These are phyloP conservation scores for Dipteronia sinensis DNA, from an alignment of 345 rosid genomes.

Conservation along the genomic window DNA sequence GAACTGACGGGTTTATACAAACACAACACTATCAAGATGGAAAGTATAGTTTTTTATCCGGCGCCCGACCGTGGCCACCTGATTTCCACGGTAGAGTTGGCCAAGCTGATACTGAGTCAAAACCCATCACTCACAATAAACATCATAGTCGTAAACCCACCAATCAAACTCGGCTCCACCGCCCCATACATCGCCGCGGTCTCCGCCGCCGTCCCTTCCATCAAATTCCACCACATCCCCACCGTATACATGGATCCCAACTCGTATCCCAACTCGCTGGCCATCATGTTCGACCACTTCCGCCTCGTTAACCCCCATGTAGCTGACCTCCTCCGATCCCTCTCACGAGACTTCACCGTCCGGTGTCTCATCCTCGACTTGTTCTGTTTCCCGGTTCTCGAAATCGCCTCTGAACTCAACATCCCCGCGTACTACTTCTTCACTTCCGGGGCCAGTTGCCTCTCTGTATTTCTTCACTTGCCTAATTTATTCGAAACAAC, in stretches of 20 bases:
- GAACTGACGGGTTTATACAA: no score
- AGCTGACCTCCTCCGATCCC: neutral
- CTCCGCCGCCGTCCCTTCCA: conserved; percentile 26
- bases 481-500: conserved; percentile 18
- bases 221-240: conserved; percentile 39
- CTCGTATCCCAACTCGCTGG: neutral
- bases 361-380: conserved; percentile 26
- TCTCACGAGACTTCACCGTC: neutral
- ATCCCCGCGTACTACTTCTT: conserved; percentile 36
- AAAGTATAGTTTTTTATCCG: conserved; percentile 31
- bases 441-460: conserved; percentile 20
- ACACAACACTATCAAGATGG: neutral
- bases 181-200: conserved; percentile 24
- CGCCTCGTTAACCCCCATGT: conserved; percentile 26
- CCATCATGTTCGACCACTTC: neutral
- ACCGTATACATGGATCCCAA: conserved; percentile 6
- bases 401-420: conserved; percentile 25
- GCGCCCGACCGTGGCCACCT: conserved; percentile 35
- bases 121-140: conserved; percentile 16
- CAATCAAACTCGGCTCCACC: neutral
- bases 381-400: conserved; percentile 26
- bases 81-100: conserved; percentile 36
- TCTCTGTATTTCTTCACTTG: conserved; percentile 26
- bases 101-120: conserved; percentile 27
- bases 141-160: conserved; percentile 19